Conservation (phyloP, 768 basidiomycete genomes). For the Lactarius hengduanensis region DNA sequence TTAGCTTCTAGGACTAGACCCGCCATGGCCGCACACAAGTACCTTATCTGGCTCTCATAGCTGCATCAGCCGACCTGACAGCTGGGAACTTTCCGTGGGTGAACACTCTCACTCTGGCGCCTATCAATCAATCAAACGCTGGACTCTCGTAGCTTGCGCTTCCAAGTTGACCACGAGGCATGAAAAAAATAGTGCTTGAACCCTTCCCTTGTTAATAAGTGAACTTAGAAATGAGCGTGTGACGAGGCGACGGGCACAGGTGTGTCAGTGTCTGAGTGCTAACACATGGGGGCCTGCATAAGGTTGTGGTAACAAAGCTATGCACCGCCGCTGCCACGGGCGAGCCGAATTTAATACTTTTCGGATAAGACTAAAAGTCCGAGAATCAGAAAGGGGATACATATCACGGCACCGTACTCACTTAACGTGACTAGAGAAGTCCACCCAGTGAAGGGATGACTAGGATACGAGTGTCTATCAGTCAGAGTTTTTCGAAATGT, state of each 20-base stretch:
- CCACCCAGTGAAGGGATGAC: constrained; percentile 98
- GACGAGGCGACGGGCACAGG: not conserved
- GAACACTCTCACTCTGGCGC: not conserved
- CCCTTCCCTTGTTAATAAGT: not conserved
- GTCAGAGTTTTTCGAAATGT: not conserved
- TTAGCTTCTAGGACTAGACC: too few species aligned
- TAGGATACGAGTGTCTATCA: constrained; percentile 35
- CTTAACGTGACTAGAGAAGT: constrained; percentile 86
- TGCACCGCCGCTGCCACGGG: not conserved
- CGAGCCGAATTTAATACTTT: constrained; percentile 47
- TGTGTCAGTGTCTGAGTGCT: not conserved
- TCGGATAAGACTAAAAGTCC: constrained; percentile 57
- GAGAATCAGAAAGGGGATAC: constrained; percentile 20
- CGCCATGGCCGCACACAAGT: too few species aligned
- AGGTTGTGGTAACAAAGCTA: not conserved
- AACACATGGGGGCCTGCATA: not conserved
- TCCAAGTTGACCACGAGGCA: not conserved
- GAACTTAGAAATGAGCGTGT: too few species aligned
- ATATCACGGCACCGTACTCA: constrained; percentile 45
- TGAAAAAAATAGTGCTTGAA: not conserved
- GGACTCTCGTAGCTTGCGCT: not conserved
- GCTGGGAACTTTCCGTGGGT: too few species aligned
- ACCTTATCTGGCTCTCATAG: too few species aligned
- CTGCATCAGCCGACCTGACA: too few species aligned
- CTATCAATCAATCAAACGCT: not conserved